Conservation (phyloP, 768 basidiomycete genomes). For the Trametes maxima region DNA sequence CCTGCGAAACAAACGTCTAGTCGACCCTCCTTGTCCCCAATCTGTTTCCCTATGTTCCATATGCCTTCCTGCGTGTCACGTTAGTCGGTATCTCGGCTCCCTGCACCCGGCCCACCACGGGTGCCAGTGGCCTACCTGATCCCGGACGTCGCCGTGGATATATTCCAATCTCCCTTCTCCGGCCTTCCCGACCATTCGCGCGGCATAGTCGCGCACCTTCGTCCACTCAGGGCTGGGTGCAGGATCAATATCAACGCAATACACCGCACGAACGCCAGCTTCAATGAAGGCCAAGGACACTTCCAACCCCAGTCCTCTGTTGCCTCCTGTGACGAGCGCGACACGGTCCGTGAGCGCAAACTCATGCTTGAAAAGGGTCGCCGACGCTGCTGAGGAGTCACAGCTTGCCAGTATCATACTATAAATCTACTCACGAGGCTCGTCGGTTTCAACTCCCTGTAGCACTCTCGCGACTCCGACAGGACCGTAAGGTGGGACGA, state of each 20-base stretch:
- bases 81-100: not conserved
- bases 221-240: conserved; percentile 59
- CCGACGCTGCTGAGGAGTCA: not conserved
- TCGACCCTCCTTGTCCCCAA: conserved; percentile 67
- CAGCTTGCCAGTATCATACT: not conserved
- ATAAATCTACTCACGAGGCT: not conserved
- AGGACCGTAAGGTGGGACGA: no score
- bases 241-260: conserved; percentile 64
- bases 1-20: conserved; percentile 78
- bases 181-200: conserved; percentile 12
- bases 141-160: conserved; percentile 59
- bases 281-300: conserved; percentile 74
- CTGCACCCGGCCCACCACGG: no score
- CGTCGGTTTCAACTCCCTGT: not conserved
- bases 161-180: conserved; percentile 53
- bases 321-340: conserved; percentile 40
- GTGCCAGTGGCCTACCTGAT: conserved; percentile 54
- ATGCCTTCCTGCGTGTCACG: conserved; percentile 20
- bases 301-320: conserved; percentile 72
- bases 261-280: conserved; percentile 64
- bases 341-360: conserved; percentile 36
- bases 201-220: conserved; percentile 48
- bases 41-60: conserved; percentile 56
- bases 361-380: conserved; percentile 27
- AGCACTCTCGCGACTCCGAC: not conserved